Evolutionary conservation across 2,329 filamentous ascomycete species (phyloP), one percentile per base, ranked within the genome.

Genomic region (Penicillium corylophilum): DNA sequence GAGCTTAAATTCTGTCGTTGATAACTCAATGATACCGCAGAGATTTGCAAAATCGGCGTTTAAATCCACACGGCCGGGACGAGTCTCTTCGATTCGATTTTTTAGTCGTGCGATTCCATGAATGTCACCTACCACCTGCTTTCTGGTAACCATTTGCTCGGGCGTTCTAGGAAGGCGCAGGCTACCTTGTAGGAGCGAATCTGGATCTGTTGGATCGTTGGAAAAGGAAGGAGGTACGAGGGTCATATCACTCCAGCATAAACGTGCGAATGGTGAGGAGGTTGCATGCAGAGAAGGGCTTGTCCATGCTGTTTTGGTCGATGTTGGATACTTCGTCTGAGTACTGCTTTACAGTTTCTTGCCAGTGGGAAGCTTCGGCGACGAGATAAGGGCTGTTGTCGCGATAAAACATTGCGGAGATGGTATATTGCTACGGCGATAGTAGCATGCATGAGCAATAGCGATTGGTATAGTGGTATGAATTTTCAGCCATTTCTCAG

Each of bases 371-470:
- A 4, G 66, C 61, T 57, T 68, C 68, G 28, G 62, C 57, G 5
- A 69, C 24, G 26, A 58, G 62, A 59, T 65, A 68, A 9, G 53
- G 53, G 40, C 48, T 62, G 18, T 62, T 63, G 13, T 64, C 57
- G n/a, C 1, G 64, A 61, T 22, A 66, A 35, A 9, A 64, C 45
- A 39, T 62, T 62, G 42, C 63, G 62, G 35, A 73, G 63, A 44
- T 69, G 66, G 13, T 63, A 64, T 5, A 63, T 66, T 33, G 69
- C 62, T 16, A 62, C 55, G 4, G 64, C 71, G 41, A 72, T 63
- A 18, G 73, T 57, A 28, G 64, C 62, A 53, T 74, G 71, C 70
- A 73, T 70, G 26, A 73, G 63, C 42, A 69, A 69, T 1, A 71
- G 70, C 9, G 65, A 66, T 66, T 72, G 20, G 40, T 20, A 18